Evolutionary conservation across 2,329 filamentous ascomycete species (phyloP), one percentile per base, ranked within the genome.

Genomic region (Trichoderma atrobrunneum): DNA sequence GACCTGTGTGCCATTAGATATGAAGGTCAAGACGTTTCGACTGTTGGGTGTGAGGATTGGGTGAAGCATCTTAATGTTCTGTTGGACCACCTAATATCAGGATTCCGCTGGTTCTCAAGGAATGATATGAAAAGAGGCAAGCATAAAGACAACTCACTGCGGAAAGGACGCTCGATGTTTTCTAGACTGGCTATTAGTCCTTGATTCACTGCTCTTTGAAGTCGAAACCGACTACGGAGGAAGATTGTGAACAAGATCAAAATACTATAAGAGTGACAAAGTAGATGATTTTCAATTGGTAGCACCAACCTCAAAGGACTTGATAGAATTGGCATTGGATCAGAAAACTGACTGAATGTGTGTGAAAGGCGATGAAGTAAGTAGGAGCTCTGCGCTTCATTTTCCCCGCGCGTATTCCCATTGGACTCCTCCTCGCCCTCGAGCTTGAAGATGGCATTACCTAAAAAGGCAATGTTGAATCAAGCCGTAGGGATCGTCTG

Each of bases 71-170:
- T 0, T 2, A 1, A 21, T 21, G 18, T 48, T 0, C 43, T 48
- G 43, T 1, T 48, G 8, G 8, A 21, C 18, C 8, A 5, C 8
- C 18, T 11, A 11, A 48, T 21, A 5, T 48, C 7, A 21, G 8
- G 3, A 21, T n/a, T 21, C 18, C 18, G 43, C 43, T n/a, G 18
- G 7, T 2, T 48, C 43, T 48, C 16, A 48, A 48, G 8, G 3
- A 48, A n/a, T 11, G 0, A 11, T n/a, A 11, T 5, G 43, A 21
- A n/a, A 48, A 11, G 8, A 10, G 7, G 8, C 18, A 3, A 48
- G n/a, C 8, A 0, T 10, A n/a, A 11, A n/a, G 0, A 5, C n/a
- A 21, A 48, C 7, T 21, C 0, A 48, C 18, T 11, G 3, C 8
- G 2, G 7, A 48, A 48, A n/a, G 10, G 43, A 48, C 2, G 18